Conservation (phyloP, 257 asterid species). For the Jaltomata sinuosa region DNA sequence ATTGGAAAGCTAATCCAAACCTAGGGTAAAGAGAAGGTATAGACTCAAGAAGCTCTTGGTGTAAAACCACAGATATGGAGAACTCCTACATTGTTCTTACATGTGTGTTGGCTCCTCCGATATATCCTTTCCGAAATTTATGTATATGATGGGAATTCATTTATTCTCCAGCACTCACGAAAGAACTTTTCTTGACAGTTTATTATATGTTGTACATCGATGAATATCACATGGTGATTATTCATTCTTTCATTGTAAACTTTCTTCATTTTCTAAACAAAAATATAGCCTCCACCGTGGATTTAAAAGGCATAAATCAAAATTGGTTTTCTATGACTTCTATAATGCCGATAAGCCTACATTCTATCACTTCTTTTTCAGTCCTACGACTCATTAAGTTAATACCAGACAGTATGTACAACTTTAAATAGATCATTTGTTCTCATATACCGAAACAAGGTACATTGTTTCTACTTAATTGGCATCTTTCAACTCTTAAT, state of each 20-base stretch:
- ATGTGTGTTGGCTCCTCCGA: neutral
- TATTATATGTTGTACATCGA: neutral
- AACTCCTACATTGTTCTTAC: neutral
- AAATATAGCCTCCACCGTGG: neutral
- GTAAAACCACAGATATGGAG: neutral
- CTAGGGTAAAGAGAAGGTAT: neutral
- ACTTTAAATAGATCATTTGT: neutral
- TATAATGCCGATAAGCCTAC: neutral
- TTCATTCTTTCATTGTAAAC: neutral
- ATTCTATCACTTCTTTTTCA: neutral
- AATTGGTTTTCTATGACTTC: neutral
- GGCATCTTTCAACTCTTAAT: neutral
- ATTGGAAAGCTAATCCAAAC: neutral
- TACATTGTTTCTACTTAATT: neutral
- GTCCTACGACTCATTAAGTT: neutral
- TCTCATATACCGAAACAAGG: neutral
- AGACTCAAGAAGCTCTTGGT: neutral
- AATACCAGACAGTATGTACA: neutral
- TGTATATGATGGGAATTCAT: neutral
- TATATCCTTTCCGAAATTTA: neutral
- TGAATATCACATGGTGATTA: neutral
- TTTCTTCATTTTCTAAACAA: neutral
- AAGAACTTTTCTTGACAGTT: neutral
- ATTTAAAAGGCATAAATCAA: neutral
- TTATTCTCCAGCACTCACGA: neutral